Conservation (phyloP, 495 filamentous ascomycete genomes). For the Clohesyomyces aquaticus region DNA sequence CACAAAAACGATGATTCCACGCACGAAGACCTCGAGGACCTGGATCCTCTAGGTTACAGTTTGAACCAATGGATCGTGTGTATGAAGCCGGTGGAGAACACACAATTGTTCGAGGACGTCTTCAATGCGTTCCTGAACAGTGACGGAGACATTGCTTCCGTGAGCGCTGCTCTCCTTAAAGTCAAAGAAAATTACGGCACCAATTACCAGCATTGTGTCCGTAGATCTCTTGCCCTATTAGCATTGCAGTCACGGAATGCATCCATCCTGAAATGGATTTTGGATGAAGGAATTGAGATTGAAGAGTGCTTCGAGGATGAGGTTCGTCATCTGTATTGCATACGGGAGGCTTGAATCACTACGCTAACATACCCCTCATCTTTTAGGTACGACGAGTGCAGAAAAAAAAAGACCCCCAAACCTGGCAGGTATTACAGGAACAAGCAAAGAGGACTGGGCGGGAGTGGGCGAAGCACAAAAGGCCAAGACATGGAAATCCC, state of each 20-base stretch:
- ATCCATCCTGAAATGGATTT: constrained; percentile 1
- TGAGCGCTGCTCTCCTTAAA: constrained; percentile 2
- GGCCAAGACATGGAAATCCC: neutral
- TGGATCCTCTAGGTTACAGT: constrained; percentile 14
- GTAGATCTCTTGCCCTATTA: constrained; percentile 3
- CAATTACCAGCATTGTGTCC: neutral
- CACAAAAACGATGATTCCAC: constrained; percentile 9
- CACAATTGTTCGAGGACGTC: constrained; percentile 1
- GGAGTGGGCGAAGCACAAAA: neutral
- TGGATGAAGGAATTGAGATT: constrained; percentile 6
- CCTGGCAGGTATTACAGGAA: constrained; percentile 5
- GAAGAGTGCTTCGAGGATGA: constrained; percentile 15
- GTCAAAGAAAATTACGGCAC: neutral
- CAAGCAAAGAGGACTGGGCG: neutral
- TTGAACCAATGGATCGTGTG: constrained; percentile 4
- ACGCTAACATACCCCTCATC: too few species aligned
- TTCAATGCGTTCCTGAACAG: constrained; percentile 3
- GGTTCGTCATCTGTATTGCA: too few species aligned
- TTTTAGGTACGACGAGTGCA: constrained; percentile 11
- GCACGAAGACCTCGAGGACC: neutral
- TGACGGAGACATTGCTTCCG: neutral
- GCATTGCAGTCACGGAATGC: constrained; percentile 12
- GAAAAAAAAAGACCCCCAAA: constrained; percentile 4
- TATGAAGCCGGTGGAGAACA: neutral
- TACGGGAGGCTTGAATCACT: too few species aligned